Base-by-base conservation (phyloP, 805 yeast genomes). In the Blastobotrys peoriensis region DNA sequence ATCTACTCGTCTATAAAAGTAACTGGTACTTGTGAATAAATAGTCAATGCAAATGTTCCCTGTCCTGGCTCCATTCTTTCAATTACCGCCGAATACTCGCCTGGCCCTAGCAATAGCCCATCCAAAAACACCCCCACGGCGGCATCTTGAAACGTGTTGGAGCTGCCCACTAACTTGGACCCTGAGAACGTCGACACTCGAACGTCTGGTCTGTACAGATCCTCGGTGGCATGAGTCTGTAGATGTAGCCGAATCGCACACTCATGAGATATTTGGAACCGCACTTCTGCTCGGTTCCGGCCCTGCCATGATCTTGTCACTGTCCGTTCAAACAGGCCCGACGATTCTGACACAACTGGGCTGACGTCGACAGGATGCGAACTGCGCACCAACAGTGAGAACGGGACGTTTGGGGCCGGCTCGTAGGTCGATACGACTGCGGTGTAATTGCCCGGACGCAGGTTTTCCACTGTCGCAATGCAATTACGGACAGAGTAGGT, bases 391-490 rank as follows among this genome's bases (percentile, higher is more conserved):
- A 59, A 21, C 1, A 78, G 43, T 36, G 55, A 54, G 54, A 64
- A 78, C 1, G 49, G 42, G 1, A 58, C 62, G 3, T 55, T 37
- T 0, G 53, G 48, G 3, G 59, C 58, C 1, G 66, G 57, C 3
- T 67, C 68, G 51, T 66, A 74, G 0, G 76, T 68, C 1, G 83
- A 78, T 2, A 69, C 56, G 1, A 80, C 62, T 0, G 75, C 50
- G 20, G 71, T 64, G 51, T 78, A 80, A 13, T 52, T 52, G 2
- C 72, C 73, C 0, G 40, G 25, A 2, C 22, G 28, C 15, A 52
- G 21, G 17, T 19, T n/a, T n/a, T 5, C 18, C 6, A 34, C 34
- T 13, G 36, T 33, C 3, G 43, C 43, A 18, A 20, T 3, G 33
- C 46, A 36, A 22, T 28, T 10, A n/a, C 43, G 49, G 2, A 53